Conservation (phyloP, 768 basidiomycete genomes). For the Sistotremastrum niveocremeum region DNA sequence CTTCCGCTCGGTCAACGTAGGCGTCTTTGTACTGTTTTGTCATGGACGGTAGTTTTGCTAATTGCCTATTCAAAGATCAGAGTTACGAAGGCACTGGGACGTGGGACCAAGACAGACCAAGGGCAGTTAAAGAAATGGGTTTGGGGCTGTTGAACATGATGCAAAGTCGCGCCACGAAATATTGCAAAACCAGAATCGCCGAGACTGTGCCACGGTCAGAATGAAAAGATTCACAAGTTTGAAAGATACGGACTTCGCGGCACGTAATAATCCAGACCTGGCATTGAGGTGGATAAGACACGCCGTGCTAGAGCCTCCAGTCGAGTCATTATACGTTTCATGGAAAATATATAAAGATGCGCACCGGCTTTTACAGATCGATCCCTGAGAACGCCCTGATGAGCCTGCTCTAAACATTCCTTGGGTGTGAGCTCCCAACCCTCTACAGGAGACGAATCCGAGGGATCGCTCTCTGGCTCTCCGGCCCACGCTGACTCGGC, state of each 20-base stretch:
- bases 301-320: constrained; percentile 70
- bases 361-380: constrained; percentile 26
- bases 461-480: constrained; percentile 71
- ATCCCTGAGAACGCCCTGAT: constrained; percentile 58
- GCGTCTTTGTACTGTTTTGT: constrained; percentile 11
- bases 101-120: constrained; percentile 29
- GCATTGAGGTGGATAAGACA: too few relatives aligned
- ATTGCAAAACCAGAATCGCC: too few relatives aligned
- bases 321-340: constrained; percentile 9
- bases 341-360: constrained; percentile 3
- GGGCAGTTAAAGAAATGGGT: constrained; percentile 35
- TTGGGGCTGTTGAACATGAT: constrained; percentile 26
- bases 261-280: too few relatives aligned
- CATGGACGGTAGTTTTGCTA: constrained; percentile 21
- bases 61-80: constrained; percentile 15
- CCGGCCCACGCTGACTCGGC: constrained; percentile 66
- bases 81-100: neutral
- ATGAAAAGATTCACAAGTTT: too few relatives aligned
- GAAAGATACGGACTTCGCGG: too few relatives aligned
- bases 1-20: constrained; percentile 24
- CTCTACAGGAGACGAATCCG: constrained; percentile 18
- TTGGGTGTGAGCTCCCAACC: constrained; percentile 24
- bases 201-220: too few relatives aligned
- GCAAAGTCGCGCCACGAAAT: too few relatives aligned
- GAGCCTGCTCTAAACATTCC: constrained; percentile 60